Base-by-base conservation (phyloP, 768 basidiomycete species). In the Neoboletus subvelutipes region DNA sequence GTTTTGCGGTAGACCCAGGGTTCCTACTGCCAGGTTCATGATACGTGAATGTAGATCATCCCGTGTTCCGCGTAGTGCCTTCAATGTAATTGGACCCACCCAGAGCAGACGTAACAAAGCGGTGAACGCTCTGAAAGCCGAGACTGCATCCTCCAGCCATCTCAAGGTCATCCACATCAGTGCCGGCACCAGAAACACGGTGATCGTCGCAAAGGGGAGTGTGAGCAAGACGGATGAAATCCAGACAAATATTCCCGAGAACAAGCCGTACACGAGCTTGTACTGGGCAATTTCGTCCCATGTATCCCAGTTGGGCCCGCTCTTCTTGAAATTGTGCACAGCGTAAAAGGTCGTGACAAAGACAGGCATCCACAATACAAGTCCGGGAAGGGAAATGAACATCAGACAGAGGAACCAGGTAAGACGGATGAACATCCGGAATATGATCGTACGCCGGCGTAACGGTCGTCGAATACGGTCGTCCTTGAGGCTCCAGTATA, bases 251-350 rank as follows among this genome's bases (percentile, higher is more conserved):
- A 89, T 57, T 1, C 90, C 91, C 0, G 90, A 86, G 10, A 85
- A 64, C 34, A 94, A 79, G 11, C 93, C 93, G 64, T 91, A 92
- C 22, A 87, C 83, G 52, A 94, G 84, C 69, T 93, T 94, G 72
- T 91, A 90, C 67, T 94, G 90, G 12, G 92, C 90, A 60, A 94
- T 91, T 69, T 94, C 92, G 64, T 94, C 92, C 81, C 84, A 92
- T 0, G 90, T 92, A 66, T 94, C 89, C 76, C 87, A 89, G 37
- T 89, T 80, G 1, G 90, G 90, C 0, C 92, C 92, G 0, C 81
- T 86, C 73, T 85, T 87, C 73, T 88, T 90, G 78, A 90, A 90
- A 60, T 85, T 84, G 64, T 80, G 81, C 22, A 88, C 88, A 2
- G 82, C 87, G 63, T 83, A 80, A 61, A 84, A 82, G 1, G 90